Evolutionary conservation across 768 basidiomycete species (phyloP).

Genomic region (Piloderma croceum): DNA sequence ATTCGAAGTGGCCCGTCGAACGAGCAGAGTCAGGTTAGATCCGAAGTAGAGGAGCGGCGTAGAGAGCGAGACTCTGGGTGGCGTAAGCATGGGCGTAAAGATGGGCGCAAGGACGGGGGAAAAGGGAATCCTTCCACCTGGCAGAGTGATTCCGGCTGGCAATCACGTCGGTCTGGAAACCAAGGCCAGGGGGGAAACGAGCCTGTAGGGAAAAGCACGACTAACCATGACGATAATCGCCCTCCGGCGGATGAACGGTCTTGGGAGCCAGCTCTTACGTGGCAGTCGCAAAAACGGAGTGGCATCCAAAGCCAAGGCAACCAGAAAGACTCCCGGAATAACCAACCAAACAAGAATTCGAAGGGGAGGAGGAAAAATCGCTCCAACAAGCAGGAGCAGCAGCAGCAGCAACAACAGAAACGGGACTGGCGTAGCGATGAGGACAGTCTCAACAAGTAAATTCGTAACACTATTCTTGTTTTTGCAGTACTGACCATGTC

Average conservation of each 20-base stretch:
- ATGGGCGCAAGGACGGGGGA: conserved; percentile 15
- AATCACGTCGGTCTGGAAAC: conserved; percentile 40
- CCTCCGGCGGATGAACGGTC: conserved; percentile 44
- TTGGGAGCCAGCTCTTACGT: conserved; percentile 70
- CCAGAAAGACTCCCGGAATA: conserved; percentile 16
- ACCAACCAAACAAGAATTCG: conserved; percentile 18
- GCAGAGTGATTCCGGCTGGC: conserved; percentile 51
- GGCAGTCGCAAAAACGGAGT: conserved; percentile 45
- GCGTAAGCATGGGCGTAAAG: conserved; percentile 11
- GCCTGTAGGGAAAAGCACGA: conserved; percentile 10
- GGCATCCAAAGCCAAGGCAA: conserved; percentile 26
- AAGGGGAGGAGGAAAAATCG: conserved; percentile 21
- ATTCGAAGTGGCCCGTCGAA: conserved; percentile 30
- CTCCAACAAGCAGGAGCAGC: conserved; percentile 38
- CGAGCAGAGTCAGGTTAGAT: conserved; percentile 31
- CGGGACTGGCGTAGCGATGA: conserved; percentile 52
- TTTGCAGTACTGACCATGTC: conserved; percentile 1
- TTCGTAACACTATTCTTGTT: conserved; percentile 8
- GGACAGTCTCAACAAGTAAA: conserved; percentile 71
- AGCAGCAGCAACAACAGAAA: conserved; percentile 39
- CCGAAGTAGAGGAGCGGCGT: too few relatives aligned
- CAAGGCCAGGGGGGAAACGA: conserved; percentile 32
- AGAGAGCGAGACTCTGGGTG: too few relatives aligned
- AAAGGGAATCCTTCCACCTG: conserved; percentile 23
- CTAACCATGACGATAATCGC: conserved; percentile 17